phyloP scores from a whole-genome alignment of 805 yeast genomes.

The Monosporozyma unispora region DNA sequence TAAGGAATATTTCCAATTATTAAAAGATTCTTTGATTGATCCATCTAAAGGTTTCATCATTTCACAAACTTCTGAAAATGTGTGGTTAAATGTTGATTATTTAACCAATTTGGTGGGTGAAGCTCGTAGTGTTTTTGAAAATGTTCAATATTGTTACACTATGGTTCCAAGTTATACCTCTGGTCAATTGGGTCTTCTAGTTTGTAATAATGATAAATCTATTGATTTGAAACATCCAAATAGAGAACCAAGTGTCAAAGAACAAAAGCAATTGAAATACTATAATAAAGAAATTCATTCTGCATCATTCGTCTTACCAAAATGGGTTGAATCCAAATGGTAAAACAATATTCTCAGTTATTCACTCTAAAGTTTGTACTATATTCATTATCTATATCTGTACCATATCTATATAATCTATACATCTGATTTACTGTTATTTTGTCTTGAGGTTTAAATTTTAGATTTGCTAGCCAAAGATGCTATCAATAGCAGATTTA shows the following conservation, averaged over 20 bases:
- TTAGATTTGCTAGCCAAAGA: constrained; percentile 43
- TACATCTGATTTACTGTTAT: not conserved
- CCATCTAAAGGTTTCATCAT: constrained; percentile 48
- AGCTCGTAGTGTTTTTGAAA: constrained; percentile 48
- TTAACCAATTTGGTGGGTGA: constrained; percentile 39
- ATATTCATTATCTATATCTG: not conserved
- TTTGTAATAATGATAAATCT: constrained; percentile 50
- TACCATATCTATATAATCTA: constrained; percentile 1
- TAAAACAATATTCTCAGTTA: constrained; percentile 2
- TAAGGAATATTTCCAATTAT: constrained; percentile 59
- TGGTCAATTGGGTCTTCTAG: constrained; percentile 75
- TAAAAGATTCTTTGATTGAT: constrained; percentile 53
- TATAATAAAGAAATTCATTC: constrained; percentile 59
- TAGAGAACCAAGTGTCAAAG: constrained; percentile 40
- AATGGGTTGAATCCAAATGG: constrained; percentile 53
- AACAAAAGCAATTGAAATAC: constrained; percentile 46
- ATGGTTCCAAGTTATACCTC: constrained; percentile 84
- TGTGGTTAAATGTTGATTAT: constrained; percentile 60
- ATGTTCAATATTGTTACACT: constrained; percentile 61
- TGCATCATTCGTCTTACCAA: constrained; percentile 70
- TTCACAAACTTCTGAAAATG: constrained; percentile 69
- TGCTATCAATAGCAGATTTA: constrained; percentile 60
- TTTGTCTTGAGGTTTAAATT: not conserved
- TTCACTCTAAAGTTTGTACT: not conserved
- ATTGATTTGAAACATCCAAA: constrained; percentile 43